Conservation (phyloP, 163 green algal species). For the Chlorella variabilis region DNA sequence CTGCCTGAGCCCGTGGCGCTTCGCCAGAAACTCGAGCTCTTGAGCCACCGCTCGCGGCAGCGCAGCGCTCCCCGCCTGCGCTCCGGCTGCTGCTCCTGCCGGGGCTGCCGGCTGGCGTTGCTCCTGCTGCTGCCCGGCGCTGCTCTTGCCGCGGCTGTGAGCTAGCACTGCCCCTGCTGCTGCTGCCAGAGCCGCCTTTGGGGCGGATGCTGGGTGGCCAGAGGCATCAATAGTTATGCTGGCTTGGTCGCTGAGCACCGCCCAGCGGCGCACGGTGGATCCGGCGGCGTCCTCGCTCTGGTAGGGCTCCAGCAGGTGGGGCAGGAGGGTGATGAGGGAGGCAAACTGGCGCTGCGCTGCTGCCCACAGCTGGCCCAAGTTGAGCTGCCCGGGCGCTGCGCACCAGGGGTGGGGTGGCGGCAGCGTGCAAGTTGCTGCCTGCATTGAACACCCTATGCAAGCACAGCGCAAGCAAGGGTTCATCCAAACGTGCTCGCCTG, state of each 20-base stretch:
- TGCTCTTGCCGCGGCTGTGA: too few species aligned
- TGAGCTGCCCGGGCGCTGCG: neutral
- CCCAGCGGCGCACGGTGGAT: slow-evolving; percentile 56
- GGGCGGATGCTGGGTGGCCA: neutral
- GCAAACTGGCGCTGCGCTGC: slow-evolving; percentile 31
- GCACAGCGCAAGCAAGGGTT: neutral
- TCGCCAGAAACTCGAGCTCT: slow-evolving; percentile 14
- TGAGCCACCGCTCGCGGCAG: slow-evolving; percentile 14
- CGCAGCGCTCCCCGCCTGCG: neutral
- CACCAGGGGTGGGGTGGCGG: too few species aligned
- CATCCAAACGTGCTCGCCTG: neutral
- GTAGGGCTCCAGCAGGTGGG: slow-evolving; percentile 65
- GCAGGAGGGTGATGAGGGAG: slow-evolving; percentile 50
- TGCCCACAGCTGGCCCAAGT: slow-evolving; percentile 11
- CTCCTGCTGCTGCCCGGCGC: neutral
- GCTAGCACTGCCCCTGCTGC: neutral
- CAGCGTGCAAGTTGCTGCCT: neutral
- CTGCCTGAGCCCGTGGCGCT: slow-evolving; percentile 1
- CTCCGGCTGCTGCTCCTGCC: neutral
- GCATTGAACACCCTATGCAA: neutral
- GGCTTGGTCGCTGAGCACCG: slow-evolving; percentile 50
- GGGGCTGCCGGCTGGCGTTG: neutral
- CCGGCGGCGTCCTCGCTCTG: slow-evolving; percentile 52
- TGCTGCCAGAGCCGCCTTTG: neutral
- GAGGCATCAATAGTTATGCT: slow-evolving; percentile 33